phyloP scores from a whole-genome alignment of 164 flowering plant genomes.

The Dillenia suffruticosa region DNA sequence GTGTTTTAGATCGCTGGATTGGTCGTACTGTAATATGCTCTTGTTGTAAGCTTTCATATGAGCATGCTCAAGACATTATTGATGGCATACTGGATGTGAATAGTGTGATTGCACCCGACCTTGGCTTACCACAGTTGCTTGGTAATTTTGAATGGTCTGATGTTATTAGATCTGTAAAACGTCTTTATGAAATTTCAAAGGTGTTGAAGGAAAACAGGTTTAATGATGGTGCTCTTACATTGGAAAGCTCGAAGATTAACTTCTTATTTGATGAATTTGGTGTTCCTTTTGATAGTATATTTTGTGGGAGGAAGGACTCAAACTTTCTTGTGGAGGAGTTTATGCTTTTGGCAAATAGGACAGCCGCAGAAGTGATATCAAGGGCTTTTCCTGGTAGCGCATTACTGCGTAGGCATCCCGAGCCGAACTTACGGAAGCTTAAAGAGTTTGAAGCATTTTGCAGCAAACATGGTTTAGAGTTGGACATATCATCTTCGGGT shows the following conservation, averaged over 20 bases:
- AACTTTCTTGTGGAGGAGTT: constrained; percentile 89
- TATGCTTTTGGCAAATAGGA: constrained; percentile 87
- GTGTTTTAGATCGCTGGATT: constrained; percentile 71
- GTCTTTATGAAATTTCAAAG: constrained; percentile 57
- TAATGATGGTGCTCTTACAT: constrained; percentile 60
- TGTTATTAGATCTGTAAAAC: constrained; percentile 51
- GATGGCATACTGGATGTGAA: constrained; percentile 38
- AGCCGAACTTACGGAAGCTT: constrained; percentile 74
- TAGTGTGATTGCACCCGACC: constrained; percentile 2
- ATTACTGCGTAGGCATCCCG: constrained; percentile 84
- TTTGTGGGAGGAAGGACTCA: constrained; percentile 44
- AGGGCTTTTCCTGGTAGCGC: constrained; percentile 81
- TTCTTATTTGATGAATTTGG: constrained; percentile 76
- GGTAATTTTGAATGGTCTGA: constrained; percentile 64
- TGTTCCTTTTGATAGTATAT: constrained; percentile 52
- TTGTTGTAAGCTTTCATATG: constrained; percentile 91
- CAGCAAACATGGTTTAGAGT: constrained; percentile 61
- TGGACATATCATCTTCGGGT: constrained; percentile 76
- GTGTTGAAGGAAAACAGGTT: constrained; percentile 58
- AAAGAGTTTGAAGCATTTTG: constrained; percentile 79
- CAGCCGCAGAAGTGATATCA: constrained; percentile 82
- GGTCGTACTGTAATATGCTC: constrained; percentile 84
- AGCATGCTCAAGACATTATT: constrained; percentile 76
- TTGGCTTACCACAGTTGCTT: constrained; percentile 44
- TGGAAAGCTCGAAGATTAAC: constrained; percentile 62